Evolutionary conservation across 2,329 filamentous ascomycete species (phyloP).

Genomic region (Aspergillus hiratsukae): DNA sequence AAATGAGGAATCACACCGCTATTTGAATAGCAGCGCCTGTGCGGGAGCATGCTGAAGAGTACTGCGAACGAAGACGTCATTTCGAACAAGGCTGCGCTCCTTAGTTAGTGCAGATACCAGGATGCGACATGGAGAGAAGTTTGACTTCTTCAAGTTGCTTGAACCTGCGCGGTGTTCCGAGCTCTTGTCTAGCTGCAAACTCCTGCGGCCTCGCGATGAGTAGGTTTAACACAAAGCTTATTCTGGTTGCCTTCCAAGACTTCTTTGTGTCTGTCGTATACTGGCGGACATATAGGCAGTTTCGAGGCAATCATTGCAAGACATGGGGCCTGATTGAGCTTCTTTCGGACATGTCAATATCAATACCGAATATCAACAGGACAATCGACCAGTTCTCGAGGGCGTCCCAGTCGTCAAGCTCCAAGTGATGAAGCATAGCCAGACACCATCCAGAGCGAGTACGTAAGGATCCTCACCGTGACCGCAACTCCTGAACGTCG

Average conservation of each 20-base stretch:
- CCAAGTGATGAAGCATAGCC: background rate
- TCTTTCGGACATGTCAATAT: background rate
- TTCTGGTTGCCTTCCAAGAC: background rate
- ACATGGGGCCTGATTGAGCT: background rate
- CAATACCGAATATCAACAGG: background rate
- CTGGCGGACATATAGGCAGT: background rate
- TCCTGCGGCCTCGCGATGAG: background rate
- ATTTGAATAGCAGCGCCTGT: background rate
- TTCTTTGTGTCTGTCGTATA: background rate
- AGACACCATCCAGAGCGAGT: background rate
- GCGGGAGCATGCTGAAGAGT: background rate
- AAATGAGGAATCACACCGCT: background rate
- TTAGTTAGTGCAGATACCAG: background rate
- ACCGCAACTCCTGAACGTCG: background rate
- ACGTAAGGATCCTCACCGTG: background rate
- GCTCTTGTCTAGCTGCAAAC: background rate
- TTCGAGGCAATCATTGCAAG: background rate
- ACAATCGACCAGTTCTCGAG: background rate
- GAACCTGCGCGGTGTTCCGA: background rate
- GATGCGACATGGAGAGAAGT: background rate
- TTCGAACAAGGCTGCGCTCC: background rate
- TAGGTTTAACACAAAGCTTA: background rate
- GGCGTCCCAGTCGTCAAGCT: background rate
- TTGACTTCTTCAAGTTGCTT: background rate
- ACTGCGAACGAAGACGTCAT: background rate